Percentiles rank a stretch among this genome's conserved stretches.
phyloP scores from a whole-genome alignment of 345 rosid genomes.

The Rhodomyrtus tomentosa region DNA sequence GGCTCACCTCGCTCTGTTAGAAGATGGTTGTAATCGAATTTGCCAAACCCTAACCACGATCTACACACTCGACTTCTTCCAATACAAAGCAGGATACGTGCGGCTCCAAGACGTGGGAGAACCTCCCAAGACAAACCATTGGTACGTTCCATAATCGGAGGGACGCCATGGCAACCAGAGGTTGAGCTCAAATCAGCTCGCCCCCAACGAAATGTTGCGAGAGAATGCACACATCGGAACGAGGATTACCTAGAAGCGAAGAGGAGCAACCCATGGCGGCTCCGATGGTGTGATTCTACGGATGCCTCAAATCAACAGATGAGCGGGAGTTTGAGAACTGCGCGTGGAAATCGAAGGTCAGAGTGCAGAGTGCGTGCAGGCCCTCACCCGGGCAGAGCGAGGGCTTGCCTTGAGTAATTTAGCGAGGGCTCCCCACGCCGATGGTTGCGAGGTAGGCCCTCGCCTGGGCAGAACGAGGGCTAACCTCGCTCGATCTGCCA shows the following conservation, averaged over 20 bases:
- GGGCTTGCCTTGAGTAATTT: too few species aligned
- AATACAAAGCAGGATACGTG: not conserved
- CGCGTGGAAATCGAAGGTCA: not conserved
- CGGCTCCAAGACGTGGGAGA: not conserved
- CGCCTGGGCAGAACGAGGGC: too few species aligned
- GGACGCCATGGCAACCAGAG: not conserved
- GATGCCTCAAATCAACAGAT: not conserved
- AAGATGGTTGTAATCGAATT: too few species aligned
- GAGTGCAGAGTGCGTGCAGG: not conserved
- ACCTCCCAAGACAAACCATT: not conserved
- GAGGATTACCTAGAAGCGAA: conserved; percentile 64
- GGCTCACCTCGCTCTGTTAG: too few species aligned
- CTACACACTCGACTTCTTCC: not conserved
- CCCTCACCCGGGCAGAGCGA: too few species aligned
- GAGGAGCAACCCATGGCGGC: conserved; percentile 74
- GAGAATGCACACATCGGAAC: not conserved
- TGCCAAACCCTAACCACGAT: not conserved
- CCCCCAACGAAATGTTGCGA: not conserved
- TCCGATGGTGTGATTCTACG: not conserved
- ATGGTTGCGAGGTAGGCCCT: too few species aligned
- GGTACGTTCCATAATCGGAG: not conserved
- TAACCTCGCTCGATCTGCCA: too few species aligned
- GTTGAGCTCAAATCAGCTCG: not conserved
- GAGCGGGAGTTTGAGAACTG: not conserved
- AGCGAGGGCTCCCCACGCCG: too few species aligned